Base-by-base conservation (phyloP, 2,329 filamentous ascomycete species). In the Colletotrichum cuscutae region DNA sequence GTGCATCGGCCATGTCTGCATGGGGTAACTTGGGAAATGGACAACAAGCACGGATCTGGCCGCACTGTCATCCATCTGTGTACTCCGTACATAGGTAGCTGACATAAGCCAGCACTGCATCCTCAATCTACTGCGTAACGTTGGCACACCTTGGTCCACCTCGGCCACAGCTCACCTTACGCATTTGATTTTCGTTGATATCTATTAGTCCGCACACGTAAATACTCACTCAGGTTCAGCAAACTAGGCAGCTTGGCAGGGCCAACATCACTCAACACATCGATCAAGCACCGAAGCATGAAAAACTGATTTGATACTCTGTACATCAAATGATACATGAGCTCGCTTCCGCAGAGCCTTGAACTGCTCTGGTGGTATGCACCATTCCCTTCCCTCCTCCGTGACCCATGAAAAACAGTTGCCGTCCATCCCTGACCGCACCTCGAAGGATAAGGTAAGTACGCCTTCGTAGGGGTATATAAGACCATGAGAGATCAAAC, bases 401-500 rank as follows among this genome's bases (percentile, higher is more conserved):
- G 11, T 49, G 32, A 68, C 9, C 60, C 71, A 32, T 35, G 19
- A 30, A 60, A 49, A 61, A 24, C 46, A 72, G 19, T 49, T 65
- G 54, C 67, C 71, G 57, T 72, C 71, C 67, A 42, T 71, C 68
- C 71, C 62, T 52, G 35, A 73, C 57, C 61, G 71, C 68, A 73
- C 71, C 68, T 65, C 63, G 62, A 60, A 73, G 71, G 42, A 53
- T 46, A 68, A 65, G 66, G 65, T 65, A 60, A 61, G 65, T 72
- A 66, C 71, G 71, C 71, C 71, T 73, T 73, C 71, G 37, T 73
- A 72, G 71, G 71, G 71, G 71, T 73, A 73, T 73, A 73, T 73
- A 73, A 63, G 68, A 72, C 57, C 71, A 67, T 72, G 57, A 52
- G 42, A 73, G 71, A 72, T 72, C 59, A 60, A 72, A 65, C 69